Base-by-base conservation (phyloP, 306 rosid species). In the Notholithocarpus densiflorus region DNA sequence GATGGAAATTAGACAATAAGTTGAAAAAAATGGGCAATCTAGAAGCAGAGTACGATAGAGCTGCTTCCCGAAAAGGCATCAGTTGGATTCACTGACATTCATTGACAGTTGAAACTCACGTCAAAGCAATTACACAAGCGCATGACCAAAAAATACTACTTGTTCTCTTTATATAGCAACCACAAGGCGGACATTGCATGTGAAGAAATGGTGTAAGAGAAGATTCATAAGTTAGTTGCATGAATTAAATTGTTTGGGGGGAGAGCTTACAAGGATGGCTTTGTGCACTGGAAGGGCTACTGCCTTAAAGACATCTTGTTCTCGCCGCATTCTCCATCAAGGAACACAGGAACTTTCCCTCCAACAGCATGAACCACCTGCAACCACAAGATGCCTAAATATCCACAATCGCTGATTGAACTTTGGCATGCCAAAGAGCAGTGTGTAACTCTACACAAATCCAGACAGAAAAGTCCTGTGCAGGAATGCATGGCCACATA, bases 291-390 rank as follows among this genome's bases (percentile, higher is more conserved):
- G n/a, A 10, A 89, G 88, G 81, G 95, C 92, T 75, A 91, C 78
- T 23, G 89, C 93, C 84, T 91, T 89, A 69, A 89, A 91, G n/a
- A 89, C 81, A 71, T 87, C 89, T 14, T 92, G 87, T 77, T 91
- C 91, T 79, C 89, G 89, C 72, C 89, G 81, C 52, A 90, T 60
- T 93, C 95, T 31, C 95, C 93, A 45, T 89, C 91, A 23, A 89
- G 29, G 23, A 89, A 85, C 21, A 91, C 85, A 4, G 95, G 93
- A 76, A 84, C 72, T 84, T 65, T 89, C 3, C 91, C 91, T 75
- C 61, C 83, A 23, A 86, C 90, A 68, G 85, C 92, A 61, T 78
- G 81, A 75, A 89, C 89, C 29, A 89, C 89, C 95, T 90, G 82
- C 71, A 77, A 60, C 21, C 53, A 66, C 72, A 65, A 31, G 17